These are phyloP conservation scores for Globisporangium paroecandrum DNA, from an alignment of 352 stramenopile genomes.

Conservation along the genomic window DNA sequence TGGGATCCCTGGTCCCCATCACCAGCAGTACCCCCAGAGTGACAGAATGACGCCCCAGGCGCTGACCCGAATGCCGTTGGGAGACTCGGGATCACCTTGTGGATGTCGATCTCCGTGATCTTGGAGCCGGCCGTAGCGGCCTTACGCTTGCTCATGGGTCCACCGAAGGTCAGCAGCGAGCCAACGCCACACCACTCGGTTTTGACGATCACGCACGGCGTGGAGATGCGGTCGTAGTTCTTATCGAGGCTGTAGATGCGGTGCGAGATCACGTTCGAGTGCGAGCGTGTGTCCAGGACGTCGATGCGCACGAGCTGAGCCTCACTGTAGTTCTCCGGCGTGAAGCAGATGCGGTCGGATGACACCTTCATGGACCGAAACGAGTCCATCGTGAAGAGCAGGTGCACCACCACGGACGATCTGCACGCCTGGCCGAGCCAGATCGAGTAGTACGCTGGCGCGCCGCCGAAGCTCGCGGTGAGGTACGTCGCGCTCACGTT, in stretches of 20 bases:
- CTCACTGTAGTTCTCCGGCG: conserved; percentile 45
- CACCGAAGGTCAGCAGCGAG: conserved; percentile 47
- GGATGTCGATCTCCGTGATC: conserved; percentile 34
- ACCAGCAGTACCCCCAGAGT: background rate
- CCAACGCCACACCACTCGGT: conserved; percentile 31
- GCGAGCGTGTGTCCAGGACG: conserved; percentile 37
- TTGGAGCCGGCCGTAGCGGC: conserved; percentile 30
- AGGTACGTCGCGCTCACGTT: conserved; percentile 49
- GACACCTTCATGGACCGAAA: conserved; percentile 43
- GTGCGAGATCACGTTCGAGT: conserved; percentile 53
- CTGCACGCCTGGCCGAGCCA: conserved; percentile 50
- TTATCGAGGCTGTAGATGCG: conserved; percentile 64
- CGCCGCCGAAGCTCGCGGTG: conserved; percentile 50
- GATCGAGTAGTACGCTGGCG: conserved; percentile 56
- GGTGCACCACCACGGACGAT: conserved; percentile 66
- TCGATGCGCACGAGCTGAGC: conserved; percentile 69
- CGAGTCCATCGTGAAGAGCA: conserved; percentile 51
- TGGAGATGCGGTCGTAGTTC: conserved; percentile 51
- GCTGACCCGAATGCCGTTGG: background rate
- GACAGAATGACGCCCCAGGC: background rate
- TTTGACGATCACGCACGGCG: conserved; percentile 51
- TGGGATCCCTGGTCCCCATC: conserved; percentile 1
- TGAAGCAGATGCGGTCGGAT: conserved; percentile 71
- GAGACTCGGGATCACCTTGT: conserved; percentile 11
- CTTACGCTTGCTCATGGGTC: conserved; percentile 39